These are phyloP conservation scores for Catunica adiposa DNA, from an alignment of 2,329 filamentous ascomycete genomes.

Conservation along the genomic window DNA sequence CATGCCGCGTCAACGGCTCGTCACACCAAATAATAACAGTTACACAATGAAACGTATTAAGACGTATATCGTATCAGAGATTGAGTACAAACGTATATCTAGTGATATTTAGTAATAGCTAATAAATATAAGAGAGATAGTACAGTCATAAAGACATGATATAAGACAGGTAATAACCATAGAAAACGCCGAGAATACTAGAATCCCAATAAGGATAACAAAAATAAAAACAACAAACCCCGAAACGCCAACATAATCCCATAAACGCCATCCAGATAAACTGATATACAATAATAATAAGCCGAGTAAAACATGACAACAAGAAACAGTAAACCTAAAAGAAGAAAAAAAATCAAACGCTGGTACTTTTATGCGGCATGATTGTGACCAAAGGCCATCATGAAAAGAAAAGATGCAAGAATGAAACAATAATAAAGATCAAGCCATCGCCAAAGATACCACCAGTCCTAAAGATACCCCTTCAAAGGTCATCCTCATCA, in stretches of 20 bases:
- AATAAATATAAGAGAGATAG: background rate
- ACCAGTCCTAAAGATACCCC: background rate
- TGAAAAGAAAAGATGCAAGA: background rate
- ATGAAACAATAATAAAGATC: background rate
- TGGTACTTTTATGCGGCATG: background rate
- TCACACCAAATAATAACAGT: no score
- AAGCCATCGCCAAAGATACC: background rate
- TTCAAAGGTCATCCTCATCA: conserved; percentile 23
- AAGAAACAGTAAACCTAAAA: background rate
- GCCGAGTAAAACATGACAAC: background rate
- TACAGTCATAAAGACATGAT: background rate
- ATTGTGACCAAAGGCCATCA: conserved; percentile 19
- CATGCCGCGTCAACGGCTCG: no score
- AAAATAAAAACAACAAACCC: background rate
- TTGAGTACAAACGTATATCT: no score
- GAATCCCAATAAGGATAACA: conserved; percentile 8
- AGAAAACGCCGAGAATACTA: background rate
- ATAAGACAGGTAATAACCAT: background rate
- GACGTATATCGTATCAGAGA: no score
- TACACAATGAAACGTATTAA: no score
- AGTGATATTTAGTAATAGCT: no score
- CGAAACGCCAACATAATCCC: background rate
- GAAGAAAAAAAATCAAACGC: conserved; percentile 2
- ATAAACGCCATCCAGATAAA: background rate
- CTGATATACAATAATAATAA: background rate